A percentile compares a stretch with the other conserved stretches of the same genome.
These are phyloP conservation scores for Paraphoma chrysanthemicola DNA, from an alignment of 2,329 filamentous ascomycete species.

Conservation along the genomic window DNA sequence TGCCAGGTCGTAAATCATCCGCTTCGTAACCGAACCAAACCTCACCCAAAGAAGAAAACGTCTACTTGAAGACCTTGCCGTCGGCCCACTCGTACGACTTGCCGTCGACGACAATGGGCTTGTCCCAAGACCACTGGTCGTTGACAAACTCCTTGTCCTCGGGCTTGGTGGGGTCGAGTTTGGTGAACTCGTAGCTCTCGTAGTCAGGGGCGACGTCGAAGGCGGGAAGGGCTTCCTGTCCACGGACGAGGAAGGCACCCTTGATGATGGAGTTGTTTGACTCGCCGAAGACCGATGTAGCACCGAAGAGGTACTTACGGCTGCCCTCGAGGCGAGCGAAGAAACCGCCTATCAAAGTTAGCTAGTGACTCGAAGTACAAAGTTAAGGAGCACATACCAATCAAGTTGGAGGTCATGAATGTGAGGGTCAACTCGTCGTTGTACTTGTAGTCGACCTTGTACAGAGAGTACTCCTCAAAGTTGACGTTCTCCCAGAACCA, in stretches of 20 bases:
- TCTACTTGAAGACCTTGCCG: conserved; percentile 99
- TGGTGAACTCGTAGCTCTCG: conserved; percentile 95
- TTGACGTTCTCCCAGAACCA: conserved; percentile 99
- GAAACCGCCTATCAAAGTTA: conserved; percentile 72
- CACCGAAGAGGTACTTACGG: conserved; percentile 97
- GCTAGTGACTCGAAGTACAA: background rate
- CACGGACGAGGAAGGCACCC: conserved; percentile 94
- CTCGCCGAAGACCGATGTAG: conserved; percentile 84
- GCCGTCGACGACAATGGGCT: conserved; percentile 77
- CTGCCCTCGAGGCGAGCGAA: conserved; percentile 95
- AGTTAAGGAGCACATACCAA: conserved; percentile 61
- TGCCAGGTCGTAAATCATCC: conserved; percentile 45
- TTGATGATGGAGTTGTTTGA: conserved; percentile 89
- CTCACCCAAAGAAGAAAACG: conserved; percentile 13
- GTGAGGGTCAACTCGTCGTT: conserved; percentile 95
- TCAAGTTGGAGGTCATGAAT: conserved; percentile 99
- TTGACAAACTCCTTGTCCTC: conserved; percentile 88
- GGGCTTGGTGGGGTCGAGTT: conserved; percentile 87
- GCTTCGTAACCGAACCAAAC: conserved; percentile 37
- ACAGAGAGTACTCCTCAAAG: conserved; percentile 94
- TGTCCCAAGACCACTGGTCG: conserved; percentile 91
- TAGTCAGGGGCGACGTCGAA: conserved; percentile 97
- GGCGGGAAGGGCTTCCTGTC: conserved; percentile 82
- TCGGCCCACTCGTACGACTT: conserved; percentile 89
- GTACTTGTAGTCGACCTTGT: conserved; percentile 97